phyloP scores from a whole-genome alignment of 371 early-diverging fungal species.

The Cokeromyces recurvatus region DNA sequence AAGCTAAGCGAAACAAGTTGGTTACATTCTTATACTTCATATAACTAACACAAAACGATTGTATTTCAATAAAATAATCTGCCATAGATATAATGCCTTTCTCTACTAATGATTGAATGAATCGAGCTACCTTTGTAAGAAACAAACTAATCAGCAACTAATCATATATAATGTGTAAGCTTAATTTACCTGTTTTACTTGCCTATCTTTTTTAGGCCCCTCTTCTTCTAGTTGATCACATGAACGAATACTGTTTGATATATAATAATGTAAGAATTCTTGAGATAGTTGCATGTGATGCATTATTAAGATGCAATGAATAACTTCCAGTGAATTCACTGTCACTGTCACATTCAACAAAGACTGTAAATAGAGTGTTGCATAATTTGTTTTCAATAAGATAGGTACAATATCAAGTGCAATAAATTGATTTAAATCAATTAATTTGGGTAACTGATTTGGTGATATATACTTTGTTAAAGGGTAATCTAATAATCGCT shows the following conservation, averaged over 20 bases:
- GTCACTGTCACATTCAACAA: constrained; percentile 24
- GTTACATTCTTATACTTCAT: constrained; percentile 27
- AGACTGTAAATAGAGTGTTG: constrained; percentile 21
- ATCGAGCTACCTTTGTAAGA: constrained; percentile 55
- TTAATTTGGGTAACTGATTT: constrained; percentile 17
- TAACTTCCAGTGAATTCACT: constrained; percentile 55
- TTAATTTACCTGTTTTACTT: constrained; percentile 59
- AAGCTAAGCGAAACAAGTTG: constrained; percentile 26
- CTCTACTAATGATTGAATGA: constrained; percentile 61
- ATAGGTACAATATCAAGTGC: constrained; percentile 26
- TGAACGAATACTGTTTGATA: constrained; percentile 61
- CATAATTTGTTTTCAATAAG: constrained; percentile 10
- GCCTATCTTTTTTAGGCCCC: constrained; percentile 49
- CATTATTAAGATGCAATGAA: constrained; percentile 49
- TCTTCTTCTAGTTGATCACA: constrained; percentile 57
- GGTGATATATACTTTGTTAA: constrained; percentile 11
- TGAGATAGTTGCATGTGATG: constrained; percentile 25
- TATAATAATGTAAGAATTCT: constrained; percentile 59
- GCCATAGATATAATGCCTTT: constrained; percentile 48
- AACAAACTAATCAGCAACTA: no score
- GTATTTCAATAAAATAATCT: constrained; percentile 64
- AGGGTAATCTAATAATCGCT: constrained; percentile 9
- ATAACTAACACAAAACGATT: constrained; percentile 32
- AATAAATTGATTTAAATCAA: constrained; percentile 35
- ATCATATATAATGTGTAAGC: not conserved